A percentile compares a stretch with the other conserved stretches of the same genome.
phyloP scores from a whole-genome alignment of 2,329 filamentous ascomycete genomes.

The Scedosporium apiospermum region DNA sequence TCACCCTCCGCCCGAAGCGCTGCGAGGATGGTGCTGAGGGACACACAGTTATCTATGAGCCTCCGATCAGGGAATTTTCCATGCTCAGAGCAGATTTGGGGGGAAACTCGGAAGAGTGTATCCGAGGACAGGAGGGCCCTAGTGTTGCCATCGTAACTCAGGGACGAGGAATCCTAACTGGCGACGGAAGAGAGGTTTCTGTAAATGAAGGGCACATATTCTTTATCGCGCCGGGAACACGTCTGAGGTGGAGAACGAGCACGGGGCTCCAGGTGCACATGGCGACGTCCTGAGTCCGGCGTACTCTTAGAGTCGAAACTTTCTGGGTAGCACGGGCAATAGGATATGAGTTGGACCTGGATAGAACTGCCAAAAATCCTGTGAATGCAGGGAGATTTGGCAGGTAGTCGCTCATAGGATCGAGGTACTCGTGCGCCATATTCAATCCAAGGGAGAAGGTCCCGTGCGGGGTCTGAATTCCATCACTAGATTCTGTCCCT shows the following conservation, averaged over 20 bases:
- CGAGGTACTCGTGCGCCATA: too few relatives aligned
- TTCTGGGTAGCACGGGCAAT: too few relatives aligned
- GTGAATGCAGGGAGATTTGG: too few relatives aligned
- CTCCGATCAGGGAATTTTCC: constrained; percentile 64
- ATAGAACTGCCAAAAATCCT: too few relatives aligned
- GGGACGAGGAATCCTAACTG: constrained; percentile 47
- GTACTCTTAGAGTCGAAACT: too few relatives aligned
- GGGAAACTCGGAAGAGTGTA: constrained; percentile 47
- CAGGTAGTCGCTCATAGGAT: too few relatives aligned
- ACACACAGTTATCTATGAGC: constrained; percentile 53
- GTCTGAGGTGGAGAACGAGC: constrained; percentile 21
- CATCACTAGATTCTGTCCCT: too few relatives aligned
- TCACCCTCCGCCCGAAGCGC: constrained; percentile 38
- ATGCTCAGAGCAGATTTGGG: constrained; percentile 52
- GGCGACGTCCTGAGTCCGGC: constrained; percentile 12
- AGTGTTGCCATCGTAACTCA: constrained; percentile 53
- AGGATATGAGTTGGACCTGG: too few relatives aligned
- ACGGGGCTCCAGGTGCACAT: constrained; percentile 25
- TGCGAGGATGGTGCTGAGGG: constrained; percentile 45
- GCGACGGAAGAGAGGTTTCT: constrained; percentile 39
- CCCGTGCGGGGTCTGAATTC: too few relatives aligned
- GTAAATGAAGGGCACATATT: constrained; percentile 44
- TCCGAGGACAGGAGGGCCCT: constrained; percentile 47
- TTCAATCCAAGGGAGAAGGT: too few relatives aligned
- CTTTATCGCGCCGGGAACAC: constrained; percentile 35